Evolutionary conservation across 169 alveolate genomes (phyloP), one percentile per base, ranked within the genome.

Genomic region (Eimeria acervulina): DNA sequence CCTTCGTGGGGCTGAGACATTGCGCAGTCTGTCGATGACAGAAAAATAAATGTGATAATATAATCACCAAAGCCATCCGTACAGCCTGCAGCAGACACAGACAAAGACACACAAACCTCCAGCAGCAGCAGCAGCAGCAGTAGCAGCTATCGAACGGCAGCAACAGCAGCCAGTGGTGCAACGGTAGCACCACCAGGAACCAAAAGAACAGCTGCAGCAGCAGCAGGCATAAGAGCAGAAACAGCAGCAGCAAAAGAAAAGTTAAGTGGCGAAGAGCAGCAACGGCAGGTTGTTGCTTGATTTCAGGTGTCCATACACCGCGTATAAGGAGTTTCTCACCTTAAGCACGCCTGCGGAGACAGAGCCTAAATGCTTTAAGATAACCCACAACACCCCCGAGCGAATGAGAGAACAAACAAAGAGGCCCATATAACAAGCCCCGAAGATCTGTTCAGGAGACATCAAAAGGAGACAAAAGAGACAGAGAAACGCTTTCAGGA

Each of bases 311-410:
- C 55, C 12, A 47, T 47, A 47, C 55, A 47, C 19, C 12, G 12
- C 12, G 12, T 12, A 47, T 47, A 47, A 47, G 12, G 17, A 28
- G 12, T 10, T 26, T 6, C 85, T 12, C 55, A 85, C 96, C 95
- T 97, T 97, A 44, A 97, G 93, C 44, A 97, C 80, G 36, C 98
- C 97, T 44, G 96, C 59, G n/a, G 97, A 80, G n/a, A 97, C 84
- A 5, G 98, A 96, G 33, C 98, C 98, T 47, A 96, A 63, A 55
- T 95, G 97, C 83, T 97, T 96, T 94, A 97, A 66, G n/a, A 97
- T 80, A 47, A 94, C 72, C 98, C 98, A 97, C 36, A 97, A 93
- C n/a, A 97, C 95, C 4, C 97, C 83, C 13, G 98, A 97, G 26
- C 97, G 97, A 33, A 97, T 51, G 13, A 95, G 52, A 47, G 96